Conservation (phyloP, 139 green algal genomes). For the Ettlia oleoabundans region DNA sequence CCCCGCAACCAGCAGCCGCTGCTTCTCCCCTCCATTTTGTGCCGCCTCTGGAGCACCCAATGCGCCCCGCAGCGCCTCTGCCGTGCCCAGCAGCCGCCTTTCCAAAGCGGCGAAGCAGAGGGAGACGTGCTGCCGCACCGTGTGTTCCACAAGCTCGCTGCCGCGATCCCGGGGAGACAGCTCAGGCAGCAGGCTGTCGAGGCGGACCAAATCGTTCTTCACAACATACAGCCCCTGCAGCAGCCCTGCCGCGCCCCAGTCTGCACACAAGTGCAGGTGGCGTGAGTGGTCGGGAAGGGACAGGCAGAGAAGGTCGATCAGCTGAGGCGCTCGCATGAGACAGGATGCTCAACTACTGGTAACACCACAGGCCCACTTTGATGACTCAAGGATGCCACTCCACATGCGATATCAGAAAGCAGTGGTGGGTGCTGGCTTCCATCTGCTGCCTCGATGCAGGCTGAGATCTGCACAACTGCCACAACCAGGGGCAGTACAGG, state of each 20-base stretch:
- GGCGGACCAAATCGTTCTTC: slow-evolving; percentile 61
- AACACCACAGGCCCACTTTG: too few species aligned
- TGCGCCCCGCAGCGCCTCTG: slow-evolving; percentile 15
- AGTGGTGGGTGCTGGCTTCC: too few species aligned
- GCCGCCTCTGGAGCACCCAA: background rate
- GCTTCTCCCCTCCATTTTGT: background rate
- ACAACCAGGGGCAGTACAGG: too few species aligned
- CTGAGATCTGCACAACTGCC: too few species aligned
- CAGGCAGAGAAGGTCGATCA: background rate
- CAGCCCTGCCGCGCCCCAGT: slow-evolving; percentile 70
- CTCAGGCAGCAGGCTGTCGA: slow-evolving; percentile 74
- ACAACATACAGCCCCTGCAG: slow-evolving; percentile 66
- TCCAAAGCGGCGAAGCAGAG: slow-evolving; percentile 65
- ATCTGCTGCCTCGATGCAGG: too few species aligned
- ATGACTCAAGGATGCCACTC: too few species aligned
- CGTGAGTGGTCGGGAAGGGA: background rate
- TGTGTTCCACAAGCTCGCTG: slow-evolving; percentile 57
- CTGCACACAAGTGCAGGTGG: slow-evolving; percentile 8
- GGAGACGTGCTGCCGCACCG: slow-evolving; percentile 66
- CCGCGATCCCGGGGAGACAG: slow-evolving; percentile 63
- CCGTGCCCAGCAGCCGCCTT: slow-evolving; percentile 26
- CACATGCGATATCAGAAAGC: too few species aligned
- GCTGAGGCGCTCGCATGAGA: too few species aligned
- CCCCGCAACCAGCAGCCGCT: slow-evolving; percentile 55
- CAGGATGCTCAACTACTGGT: too few species aligned